Evolutionary conservation across 495 filamentous ascomycete genomes (phyloP).

Genomic region (Parathielavia hyrcaniae): DNA sequence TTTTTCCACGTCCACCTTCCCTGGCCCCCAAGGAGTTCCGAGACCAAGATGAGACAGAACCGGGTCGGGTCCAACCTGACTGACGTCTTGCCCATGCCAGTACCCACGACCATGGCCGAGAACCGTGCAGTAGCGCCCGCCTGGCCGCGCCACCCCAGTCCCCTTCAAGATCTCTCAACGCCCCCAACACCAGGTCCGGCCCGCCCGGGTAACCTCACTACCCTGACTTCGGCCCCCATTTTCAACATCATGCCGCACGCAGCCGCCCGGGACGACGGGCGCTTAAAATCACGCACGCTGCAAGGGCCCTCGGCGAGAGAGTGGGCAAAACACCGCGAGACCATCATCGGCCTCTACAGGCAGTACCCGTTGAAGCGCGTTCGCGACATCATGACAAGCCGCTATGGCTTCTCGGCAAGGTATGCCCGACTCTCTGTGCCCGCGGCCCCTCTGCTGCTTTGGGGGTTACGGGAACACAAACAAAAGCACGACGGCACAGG

Average conservation of each 20-base stretch:
- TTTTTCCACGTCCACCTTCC: conserved; percentile 9
- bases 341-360: conserved; percentile 30
- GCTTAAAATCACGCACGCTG: conserved; percentile 27
- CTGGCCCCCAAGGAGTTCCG: conserved; percentile 1
- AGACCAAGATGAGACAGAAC: neutral
- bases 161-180: conserved; percentile 3
- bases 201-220: too few species aligned
- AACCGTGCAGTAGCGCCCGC: conserved; percentile 33
- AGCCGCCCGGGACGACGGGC: conserved; percentile 11
- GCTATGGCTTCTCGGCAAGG: conserved; percentile 35
- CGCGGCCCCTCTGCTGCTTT: neutral
- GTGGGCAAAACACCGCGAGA: conserved; percentile 30
- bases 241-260: neutral
- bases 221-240: conserved; percentile 1
- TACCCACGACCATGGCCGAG: conserved; percentile 26
- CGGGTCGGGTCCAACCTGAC: too few species aligned
- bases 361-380: conserved; percentile 31
- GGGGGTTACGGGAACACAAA: neutral
- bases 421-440: conserved; percentile 9
- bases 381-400: conserved; percentile 31
- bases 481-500: neutral
- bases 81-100: conserved; percentile 11
- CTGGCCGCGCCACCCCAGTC: conserved; percentile 15
- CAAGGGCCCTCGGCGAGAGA: conserved; percentile 32
- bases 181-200: neutral